These are phyloP conservation scores for Durotheca rogersii DNA, from an alignment of 495 filamentous ascomycete species.

Conservation along the genomic window DNA sequence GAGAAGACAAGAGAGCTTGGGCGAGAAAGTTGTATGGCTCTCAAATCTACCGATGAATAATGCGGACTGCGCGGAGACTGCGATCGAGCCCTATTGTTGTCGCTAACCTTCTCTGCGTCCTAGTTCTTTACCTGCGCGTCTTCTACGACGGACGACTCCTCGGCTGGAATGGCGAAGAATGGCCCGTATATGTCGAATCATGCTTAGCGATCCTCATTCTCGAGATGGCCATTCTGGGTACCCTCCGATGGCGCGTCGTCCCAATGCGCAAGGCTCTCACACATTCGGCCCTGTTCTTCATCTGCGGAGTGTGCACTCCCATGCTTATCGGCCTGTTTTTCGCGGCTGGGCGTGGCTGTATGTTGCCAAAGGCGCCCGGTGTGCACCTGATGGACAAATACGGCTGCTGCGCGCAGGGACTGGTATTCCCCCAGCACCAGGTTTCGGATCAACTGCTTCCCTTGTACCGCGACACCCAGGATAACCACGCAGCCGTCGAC, in stretches of 20 bases:
- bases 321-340: constrained; percentile 41
- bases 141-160: constrained; percentile 58
- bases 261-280: constrained; percentile 9
- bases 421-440: constrained; percentile 40
- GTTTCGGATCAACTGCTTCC: constrained; percentile 46
- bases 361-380: constrained; percentile 24
- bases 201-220: constrained; percentile 31
- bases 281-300: constrained; percentile 14
- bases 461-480: constrained; percentile 38
- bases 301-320: constrained; percentile 27
- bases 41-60: not conserved
- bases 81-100: not conserved
- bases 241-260: constrained; percentile 10
- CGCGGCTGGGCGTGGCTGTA: constrained; percentile 36
- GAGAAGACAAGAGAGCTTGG: constrained; percentile 31
- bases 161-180: constrained; percentile 58
- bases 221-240: constrained; percentile 7
- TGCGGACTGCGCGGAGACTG: too few species aligned
- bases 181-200: constrained; percentile 44
- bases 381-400: constrained; percentile 47
- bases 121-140: constrained; percentile 53
- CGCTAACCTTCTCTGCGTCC: constrained; percentile 3
- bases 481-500: constrained; percentile 41
- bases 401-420: constrained; percentile 49
- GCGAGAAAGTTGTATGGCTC: constrained; percentile 32